Percentiles rank a stretch among this genome's conserved stretches.
Evolutionary conservation across 352 stramenopile species (phyloP).

Genomic region (Phytophthora ohioensis): DNA sequence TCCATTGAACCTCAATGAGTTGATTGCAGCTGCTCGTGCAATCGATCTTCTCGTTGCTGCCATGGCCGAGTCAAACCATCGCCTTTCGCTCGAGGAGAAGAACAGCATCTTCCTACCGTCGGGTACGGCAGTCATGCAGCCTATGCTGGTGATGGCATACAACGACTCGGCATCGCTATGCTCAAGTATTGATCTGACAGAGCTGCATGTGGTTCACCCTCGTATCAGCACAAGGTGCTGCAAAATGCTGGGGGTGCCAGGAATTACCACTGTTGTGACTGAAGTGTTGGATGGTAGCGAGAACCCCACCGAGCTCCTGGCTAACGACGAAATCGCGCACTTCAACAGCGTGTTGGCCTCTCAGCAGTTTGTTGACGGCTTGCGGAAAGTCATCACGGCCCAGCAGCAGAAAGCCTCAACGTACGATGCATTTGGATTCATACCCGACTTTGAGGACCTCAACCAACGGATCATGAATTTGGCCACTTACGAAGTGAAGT

Average conservation of each 20-base stretch:
- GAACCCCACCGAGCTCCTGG: conserved; percentile 25
- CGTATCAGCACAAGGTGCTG: conserved; percentile 63
- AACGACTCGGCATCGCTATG: conserved; percentile 80
- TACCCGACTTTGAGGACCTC: conserved; percentile 73
- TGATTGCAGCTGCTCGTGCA: conserved; percentile 82
- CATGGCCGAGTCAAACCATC: conserved; percentile 56
- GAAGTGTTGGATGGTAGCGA: conserved; percentile 59
- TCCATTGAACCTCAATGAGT: conserved; percentile 89
- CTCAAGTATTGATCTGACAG: conserved; percentile 61
- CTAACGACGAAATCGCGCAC: conserved; percentile 51
- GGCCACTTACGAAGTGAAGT: conserved; percentile 54
- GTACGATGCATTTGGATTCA: conserved; percentile 54
- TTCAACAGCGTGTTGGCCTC: conserved; percentile 64
- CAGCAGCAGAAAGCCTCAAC: conserved; percentile 62
- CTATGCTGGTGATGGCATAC: conserved; percentile 68
- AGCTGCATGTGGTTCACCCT: conserved; percentile 75
- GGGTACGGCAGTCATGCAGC: conserved; percentile 61
- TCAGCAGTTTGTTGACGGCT: conserved; percentile 60
- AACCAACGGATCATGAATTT: conserved; percentile 65
- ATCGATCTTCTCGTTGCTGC: conserved; percentile 68
- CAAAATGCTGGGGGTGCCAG: conserved; percentile 62
- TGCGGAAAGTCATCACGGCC: conserved; percentile 76
- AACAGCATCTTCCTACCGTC: conserved; percentile 67
- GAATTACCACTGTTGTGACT: conserved; percentile 65
- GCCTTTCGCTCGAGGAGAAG: conserved; percentile 49